Evolutionary conservation across 305 asterid genomes (phyloP).

Genomic region (Fraxinus sp.): DNA sequence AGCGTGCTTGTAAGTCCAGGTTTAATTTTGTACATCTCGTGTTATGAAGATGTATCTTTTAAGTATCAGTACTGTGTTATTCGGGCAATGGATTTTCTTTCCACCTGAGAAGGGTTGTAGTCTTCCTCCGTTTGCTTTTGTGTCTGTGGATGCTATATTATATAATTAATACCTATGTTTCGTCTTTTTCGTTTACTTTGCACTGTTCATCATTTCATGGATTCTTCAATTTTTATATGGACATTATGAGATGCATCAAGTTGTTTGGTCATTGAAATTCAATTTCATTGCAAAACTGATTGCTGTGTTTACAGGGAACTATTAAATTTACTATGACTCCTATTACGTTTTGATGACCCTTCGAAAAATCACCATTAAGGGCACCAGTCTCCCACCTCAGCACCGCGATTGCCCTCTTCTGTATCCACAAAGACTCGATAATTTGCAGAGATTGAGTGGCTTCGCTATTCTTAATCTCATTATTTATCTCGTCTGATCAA

Average conservation of each 20-base stretch:
- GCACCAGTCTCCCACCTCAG: background rate
- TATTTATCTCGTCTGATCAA: background rate
- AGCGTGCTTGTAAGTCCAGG: constrained; percentile 33
- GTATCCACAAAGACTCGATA: background rate
- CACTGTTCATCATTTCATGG: background rate
- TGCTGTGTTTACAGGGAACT: no score
- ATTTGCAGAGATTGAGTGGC: background rate
- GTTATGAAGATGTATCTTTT: background rate
- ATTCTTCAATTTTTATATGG: background rate
- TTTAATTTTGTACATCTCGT: background rate
- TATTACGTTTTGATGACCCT: background rate
- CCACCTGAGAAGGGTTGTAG: background rate
- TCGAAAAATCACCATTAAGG: background rate
- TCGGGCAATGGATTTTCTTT: constrained; percentile 1
- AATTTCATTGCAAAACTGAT: background rate
- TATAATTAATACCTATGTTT: background rate
- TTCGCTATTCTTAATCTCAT: background rate
- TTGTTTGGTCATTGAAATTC: background rate
- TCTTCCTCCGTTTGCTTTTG: constrained; percentile 2
- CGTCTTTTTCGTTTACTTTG: background rate
- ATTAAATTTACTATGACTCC: no score
- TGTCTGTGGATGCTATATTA: background rate
- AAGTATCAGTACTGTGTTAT: background rate
- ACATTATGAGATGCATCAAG: background rate
- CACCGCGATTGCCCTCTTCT: background rate